A percentile compares a stretch with the other conserved stretches of the same genome.
phyloP scores from a whole-genome alignment of 208 protist genomes.

The Leishmania braziliensis region DNA sequence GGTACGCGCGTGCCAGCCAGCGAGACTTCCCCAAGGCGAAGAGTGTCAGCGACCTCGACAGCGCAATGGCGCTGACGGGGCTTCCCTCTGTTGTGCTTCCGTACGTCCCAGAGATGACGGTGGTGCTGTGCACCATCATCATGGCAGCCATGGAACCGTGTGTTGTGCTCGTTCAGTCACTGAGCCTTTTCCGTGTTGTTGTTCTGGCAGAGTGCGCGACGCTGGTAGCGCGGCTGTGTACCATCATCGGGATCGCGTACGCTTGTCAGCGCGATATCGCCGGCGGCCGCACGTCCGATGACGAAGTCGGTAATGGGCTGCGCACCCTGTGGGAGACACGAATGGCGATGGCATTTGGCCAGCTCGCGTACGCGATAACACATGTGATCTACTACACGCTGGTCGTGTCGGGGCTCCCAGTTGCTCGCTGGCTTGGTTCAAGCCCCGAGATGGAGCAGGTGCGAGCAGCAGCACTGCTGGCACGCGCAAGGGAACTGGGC shows the following conservation, averaged over 20 bases:
- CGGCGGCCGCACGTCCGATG: constrained; percentile 1
- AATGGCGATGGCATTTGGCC: constrained; percentile 60
- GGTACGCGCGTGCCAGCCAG: constrained; percentile 25
- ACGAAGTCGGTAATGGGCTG: constrained; percentile 17
- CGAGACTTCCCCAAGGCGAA: neutral
- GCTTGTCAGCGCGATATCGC: constrained; percentile 8
- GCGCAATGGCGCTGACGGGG: constrained; percentile 5
- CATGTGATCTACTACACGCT: constrained; percentile 55
- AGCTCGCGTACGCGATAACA: constrained; percentile 51
- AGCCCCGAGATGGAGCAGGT: constrained; percentile 33
- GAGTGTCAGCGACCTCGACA: neutral
- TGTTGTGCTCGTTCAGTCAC: constrained; percentile 63
- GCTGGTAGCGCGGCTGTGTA: constrained; percentile 50
- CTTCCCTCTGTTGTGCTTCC: constrained; percentile 8
- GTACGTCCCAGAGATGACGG: constrained; percentile 54
- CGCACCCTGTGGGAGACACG: constrained; percentile 49
- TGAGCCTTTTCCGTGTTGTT: constrained; percentile 64
- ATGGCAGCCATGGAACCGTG: constrained; percentile 62
- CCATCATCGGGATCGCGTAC: constrained; percentile 43
- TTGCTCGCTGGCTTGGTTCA: constrained; percentile 33
- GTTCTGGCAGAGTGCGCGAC: constrained; percentile 72
- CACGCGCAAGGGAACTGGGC: neutral
- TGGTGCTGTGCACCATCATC: constrained; percentile 48
- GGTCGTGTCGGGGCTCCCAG: constrained; percentile 31
- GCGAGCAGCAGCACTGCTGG: constrained; percentile 26